Evolutionary conservation across 352 stramenopile species (phyloP).

Genomic region (Aphanomyces euteiches): DNA sequence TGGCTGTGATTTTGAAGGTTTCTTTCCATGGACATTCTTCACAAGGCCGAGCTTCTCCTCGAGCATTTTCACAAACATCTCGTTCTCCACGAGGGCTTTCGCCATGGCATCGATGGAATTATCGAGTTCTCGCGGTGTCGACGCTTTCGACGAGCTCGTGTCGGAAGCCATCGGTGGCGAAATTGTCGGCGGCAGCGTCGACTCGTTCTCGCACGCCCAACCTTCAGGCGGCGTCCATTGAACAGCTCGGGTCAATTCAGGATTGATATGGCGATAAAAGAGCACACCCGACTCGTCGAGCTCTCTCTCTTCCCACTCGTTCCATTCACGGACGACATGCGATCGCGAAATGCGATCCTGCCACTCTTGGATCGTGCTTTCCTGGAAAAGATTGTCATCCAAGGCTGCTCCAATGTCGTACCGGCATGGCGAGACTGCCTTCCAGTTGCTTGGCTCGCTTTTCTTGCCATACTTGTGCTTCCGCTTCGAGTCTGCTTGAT

Average conservation of each 20-base stretch:
- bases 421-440: constrained; percentile 11
- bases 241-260: constrained; percentile 45
- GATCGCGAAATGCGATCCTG: constrained; percentile 44
- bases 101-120: constrained; percentile 15
- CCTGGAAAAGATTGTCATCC: background rate
- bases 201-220: constrained; percentile 35
- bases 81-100: constrained; percentile 44
- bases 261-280: constrained; percentile 68
- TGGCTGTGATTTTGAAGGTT: constrained; percentile 14
- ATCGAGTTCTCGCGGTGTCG: background rate
- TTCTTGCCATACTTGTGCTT: constrained; percentile 1
- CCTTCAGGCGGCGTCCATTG: constrained; percentile 46
- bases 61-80: constrained; percentile 56
- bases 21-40: background rate
- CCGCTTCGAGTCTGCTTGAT: constrained; percentile 10
- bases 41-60: constrained; percentile 56
- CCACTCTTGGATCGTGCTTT: constrained; percentile 46
- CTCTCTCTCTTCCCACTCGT: constrained; percentile 59
- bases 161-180: constrained; percentile 28
- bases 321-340: constrained; percentile 44
- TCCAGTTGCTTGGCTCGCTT: constrained; percentile 4
- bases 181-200: constrained; percentile 1
- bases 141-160: constrained; percentile 16
- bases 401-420: background rate
- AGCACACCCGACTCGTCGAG: constrained; percentile 51